phyloP scores from a whole-genome alignment of 495 filamentous ascomycete genomes.

The Annulohypoxylon moriforme region DNA sequence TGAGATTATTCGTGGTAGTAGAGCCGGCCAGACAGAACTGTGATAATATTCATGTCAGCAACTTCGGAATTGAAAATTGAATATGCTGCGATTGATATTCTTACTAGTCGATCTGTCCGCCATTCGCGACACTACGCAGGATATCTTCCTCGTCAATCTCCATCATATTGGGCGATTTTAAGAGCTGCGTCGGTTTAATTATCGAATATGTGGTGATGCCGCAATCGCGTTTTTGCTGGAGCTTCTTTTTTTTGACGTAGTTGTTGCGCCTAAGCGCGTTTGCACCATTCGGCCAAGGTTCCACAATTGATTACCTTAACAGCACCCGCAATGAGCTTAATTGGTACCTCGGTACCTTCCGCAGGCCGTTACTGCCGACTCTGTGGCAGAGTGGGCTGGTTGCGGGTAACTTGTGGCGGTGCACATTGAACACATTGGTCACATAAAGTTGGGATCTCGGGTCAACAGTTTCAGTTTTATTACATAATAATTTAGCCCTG shows the following conservation, averaged over 20 bases:
- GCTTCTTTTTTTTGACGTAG: slow-evolving; percentile 39
- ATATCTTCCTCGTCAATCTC: slow-evolving; percentile 71
- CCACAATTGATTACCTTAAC: slow-evolving; percentile 14
- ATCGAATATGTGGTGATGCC: slow-evolving; percentile 9
- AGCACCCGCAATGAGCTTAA: too few species aligned
- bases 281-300: background rate
- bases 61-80: background rate
- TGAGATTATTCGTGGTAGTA: slow-evolving; percentile 52
- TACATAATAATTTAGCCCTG: slow-evolving; percentile 1
- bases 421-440: background rate
- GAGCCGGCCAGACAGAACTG: slow-evolving; percentile 55
- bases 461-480: background rate
- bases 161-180: slow-evolving; percentile 52
- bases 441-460: background rate
- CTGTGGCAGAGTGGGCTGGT: background rate
- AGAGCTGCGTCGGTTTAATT: background rate
- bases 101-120: slow-evolving; percentile 78
- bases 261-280: slow-evolving; percentile 31
- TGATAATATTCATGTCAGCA: slow-evolving; percentile 1
- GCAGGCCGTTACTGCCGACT: background rate
- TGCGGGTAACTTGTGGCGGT: slow-evolving; percentile 10
- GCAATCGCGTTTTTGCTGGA: slow-evolving; percentile 33
- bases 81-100: slow-evolving; percentile 30
- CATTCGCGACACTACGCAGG: slow-evolving; percentile 70
- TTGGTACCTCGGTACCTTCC: slow-evolving; percentile 3